Conservation (phyloP, 192 early-diverging fungal species). For the Rhizophagus clarus region DNA sequence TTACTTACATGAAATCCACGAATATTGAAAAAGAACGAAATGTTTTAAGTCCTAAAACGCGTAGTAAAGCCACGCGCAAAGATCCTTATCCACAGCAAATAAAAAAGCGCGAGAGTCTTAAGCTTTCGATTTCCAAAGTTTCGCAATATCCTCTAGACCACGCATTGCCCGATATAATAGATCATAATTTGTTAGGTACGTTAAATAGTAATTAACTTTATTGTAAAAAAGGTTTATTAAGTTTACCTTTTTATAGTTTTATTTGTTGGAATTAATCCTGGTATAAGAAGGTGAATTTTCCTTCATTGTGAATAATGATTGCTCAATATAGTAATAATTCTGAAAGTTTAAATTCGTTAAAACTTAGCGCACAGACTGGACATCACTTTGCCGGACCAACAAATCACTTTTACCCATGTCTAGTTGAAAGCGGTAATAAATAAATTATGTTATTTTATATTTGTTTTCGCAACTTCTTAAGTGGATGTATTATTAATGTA, state of each 20-base stretch:
- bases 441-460: background rate
- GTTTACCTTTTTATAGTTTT: constrained; percentile 43
- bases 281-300: constrained; percentile 35
- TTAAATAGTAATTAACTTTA: background rate
- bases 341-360: background rate
- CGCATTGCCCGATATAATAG: background rate
- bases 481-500: constrained; percentile 46
- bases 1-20: background rate
- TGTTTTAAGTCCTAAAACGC: background rate
- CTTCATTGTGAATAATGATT: background rate
- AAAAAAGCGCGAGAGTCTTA: background rate
- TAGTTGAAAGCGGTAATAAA: constrained; percentile 56
- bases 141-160: background rate
- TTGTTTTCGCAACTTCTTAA: constrained; percentile 16
- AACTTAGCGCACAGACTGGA: constrained; percentile 49
- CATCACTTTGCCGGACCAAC: constrained; percentile 72
- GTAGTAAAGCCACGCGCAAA: background rate
- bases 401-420: constrained; percentile 76
- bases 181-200: constrained; percentile 14
- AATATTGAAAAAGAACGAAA: background rate
- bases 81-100: background rate
- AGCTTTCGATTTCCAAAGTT: background rate
- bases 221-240: background rate
- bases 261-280: constrained; percentile 80
- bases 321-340: background rate